These are phyloP conservation scores for Phaeosphaeriaceae sp. DNA, from an alignment of 2,329 filamentous ascomycete species.

Conservation along the genomic window DNA sequence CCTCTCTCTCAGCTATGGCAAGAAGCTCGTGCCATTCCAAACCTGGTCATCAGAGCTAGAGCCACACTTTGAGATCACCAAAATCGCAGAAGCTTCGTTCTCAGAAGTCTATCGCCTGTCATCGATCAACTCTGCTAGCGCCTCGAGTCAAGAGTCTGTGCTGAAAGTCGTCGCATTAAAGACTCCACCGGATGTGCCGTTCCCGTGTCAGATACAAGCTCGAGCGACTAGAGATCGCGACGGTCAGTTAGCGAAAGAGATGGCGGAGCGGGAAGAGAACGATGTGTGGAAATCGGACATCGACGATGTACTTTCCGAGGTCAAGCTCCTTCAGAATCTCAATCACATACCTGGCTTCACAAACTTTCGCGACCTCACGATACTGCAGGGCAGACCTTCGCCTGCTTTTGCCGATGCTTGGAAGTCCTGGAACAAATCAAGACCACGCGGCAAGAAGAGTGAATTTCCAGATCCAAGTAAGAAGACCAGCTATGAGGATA, in stretches of 20 bases:
- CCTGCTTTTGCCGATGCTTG: conserved; percentile 57
- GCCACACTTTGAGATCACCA: conserved; percentile 59
- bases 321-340: conserved; percentile 63
- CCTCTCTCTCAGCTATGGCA: conserved; percentile 37
- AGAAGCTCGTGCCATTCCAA: conserved; percentile 42
- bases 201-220: conserved; percentile 40
- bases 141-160: conserved; percentile 52
- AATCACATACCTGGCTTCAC: conserved; percentile 68
- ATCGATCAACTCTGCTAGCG: conserved; percentile 32
- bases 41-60: conserved; percentile 52
- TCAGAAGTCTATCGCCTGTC: conserved; percentile 69
- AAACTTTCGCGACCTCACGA: conserved; percentile 64
- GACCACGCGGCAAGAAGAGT: conserved; percentile 54
- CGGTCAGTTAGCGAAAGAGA: conserved; percentile 40
- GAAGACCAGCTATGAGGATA: conserved; percentile 60
- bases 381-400: conserved; percentile 65
- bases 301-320: conserved; percentile 55
- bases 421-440: conserved; percentile 52
- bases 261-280: conserved; percentile 45
- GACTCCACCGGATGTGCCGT: conserved; percentile 41
- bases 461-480: conserved; percentile 64
- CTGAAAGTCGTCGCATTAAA: conserved; percentile 53
- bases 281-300: conserved; percentile 52
- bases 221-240: conserved; percentile 57
- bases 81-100: conserved; percentile 71